Evolutionary conservation across 2,329 filamentous ascomycete genomes (phyloP).

Genomic region (Aspergillus bombycis): DNA sequence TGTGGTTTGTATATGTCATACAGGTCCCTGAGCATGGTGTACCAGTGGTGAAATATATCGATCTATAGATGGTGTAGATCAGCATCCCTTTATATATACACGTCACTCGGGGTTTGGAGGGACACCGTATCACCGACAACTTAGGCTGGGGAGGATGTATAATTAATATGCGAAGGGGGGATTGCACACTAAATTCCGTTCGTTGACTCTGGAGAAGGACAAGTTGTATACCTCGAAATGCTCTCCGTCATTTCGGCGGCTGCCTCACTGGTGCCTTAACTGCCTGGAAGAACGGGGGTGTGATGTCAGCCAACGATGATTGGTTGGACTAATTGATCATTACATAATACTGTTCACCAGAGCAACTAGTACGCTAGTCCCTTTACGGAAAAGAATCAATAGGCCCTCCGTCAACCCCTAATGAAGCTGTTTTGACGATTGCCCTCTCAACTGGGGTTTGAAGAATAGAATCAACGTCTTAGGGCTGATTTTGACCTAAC

Average conservation of each 20-base stretch:
- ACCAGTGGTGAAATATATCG: not conserved
- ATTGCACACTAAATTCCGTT: too few species aligned
- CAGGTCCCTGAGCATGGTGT: too few species aligned
- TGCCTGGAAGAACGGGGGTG: too few species aligned
- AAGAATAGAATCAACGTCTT: not conserved
- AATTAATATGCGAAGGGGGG: not conserved
- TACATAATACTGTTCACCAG: constrained; percentile 21
- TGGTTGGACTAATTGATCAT: not conserved
- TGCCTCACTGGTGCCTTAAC: too few species aligned
- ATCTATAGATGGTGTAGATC: not conserved
- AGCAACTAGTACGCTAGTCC: constrained; percentile 33
- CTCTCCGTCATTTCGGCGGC: too few species aligned
- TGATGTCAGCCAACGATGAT: not conserved
- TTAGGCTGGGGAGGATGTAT: not conserved
- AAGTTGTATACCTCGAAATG: too few species aligned
- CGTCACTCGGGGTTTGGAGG: too few species aligned
- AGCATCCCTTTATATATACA: too few species aligned
- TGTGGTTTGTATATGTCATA: not conserved
- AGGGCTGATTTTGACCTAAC: not conserved
- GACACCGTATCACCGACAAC: not conserved
- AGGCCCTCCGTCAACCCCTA: constrained; percentile 13
- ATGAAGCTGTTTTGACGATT: not conserved
- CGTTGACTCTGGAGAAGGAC: too few species aligned
- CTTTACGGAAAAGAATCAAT: constrained; percentile 32
- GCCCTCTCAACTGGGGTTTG: not conserved